Evolutionary conservation across 495 filamentous ascomycete genomes (phyloP).

Genomic region (Chaetomium tenue): DNA sequence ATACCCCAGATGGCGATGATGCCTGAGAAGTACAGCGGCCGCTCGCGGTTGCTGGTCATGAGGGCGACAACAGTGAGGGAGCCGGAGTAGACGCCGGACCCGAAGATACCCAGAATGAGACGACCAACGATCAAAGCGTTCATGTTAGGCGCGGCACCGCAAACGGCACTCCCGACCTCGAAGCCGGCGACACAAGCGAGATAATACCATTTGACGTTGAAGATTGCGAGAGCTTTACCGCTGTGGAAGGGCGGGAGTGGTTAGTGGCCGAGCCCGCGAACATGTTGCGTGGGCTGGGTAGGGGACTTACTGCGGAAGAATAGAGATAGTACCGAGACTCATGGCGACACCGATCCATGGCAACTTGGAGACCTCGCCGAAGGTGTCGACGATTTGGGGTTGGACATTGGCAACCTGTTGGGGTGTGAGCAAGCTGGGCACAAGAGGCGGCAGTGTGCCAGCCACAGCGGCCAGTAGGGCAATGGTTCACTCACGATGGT

Average conservation of each 20-base stretch:
- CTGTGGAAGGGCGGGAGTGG: no score
- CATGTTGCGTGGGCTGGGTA: no score
- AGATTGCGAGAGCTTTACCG: no score
- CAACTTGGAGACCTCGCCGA: slow-evolving; percentile 54
- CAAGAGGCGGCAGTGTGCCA: no score
- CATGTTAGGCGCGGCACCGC: slow-evolving; percentile 55
- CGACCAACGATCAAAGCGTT: slow-evolving; percentile 57
- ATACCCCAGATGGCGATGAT: slow-evolving; percentile 32
- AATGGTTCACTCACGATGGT: slow-evolving; percentile 43
- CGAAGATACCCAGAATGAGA: slow-evolving; percentile 54
- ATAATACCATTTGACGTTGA: no score
- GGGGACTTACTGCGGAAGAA: background rate
- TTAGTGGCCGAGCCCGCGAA: no score
- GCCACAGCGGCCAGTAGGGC: no score
- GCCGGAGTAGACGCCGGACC: slow-evolving; percentile 43
- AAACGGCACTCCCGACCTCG: slow-evolving; percentile 54
- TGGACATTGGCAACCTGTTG: no score
- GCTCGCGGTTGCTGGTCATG: slow-evolving; percentile 46
- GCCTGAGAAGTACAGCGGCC: slow-evolving; percentile 43
- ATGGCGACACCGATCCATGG: slow-evolving; percentile 49
- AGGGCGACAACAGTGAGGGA: slow-evolving; percentile 50
- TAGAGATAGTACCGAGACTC: no score
- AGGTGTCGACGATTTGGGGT: slow-evolving; percentile 19
- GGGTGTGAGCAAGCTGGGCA: no score
- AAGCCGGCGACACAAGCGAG: slow-evolving; percentile 27